Conservation (phyloP, 768 basidiomycete species). For the Macrolepiota albuminosa region DNA sequence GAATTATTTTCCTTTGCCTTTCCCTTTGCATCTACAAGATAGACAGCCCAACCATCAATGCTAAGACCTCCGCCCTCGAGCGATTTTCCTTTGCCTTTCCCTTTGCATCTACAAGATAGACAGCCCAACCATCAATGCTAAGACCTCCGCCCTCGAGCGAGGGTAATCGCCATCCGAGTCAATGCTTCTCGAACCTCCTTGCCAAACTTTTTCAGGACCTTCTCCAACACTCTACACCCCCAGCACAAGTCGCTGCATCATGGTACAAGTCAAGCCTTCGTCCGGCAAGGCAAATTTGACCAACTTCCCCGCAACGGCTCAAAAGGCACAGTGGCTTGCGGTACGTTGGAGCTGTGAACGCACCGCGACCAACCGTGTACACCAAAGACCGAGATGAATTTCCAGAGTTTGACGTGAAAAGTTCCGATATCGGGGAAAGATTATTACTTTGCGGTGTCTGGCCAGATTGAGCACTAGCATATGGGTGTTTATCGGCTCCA, state of each 20-base stretch:
- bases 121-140: conserved; percentile 86
- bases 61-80: too few relatives aligned
- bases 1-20: conserved; percentile 46
- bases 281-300: conserved; percentile 89
- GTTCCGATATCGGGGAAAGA: conserved; percentile 73
- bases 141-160: conserved; percentile 71
- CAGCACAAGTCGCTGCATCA: conserved; percentile 80
- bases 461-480: conserved; percentile 48
- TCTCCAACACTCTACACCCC: conserved; percentile 86
- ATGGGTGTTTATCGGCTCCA: conserved; percentile 47
- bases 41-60: conserved; percentile 90
- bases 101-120: conserved; percentile 49
- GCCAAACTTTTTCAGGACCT: conserved; percentile 86
- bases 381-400: conserved; percentile 44
- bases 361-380: conserved; percentile 57
- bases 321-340: conserved; percentile 46
- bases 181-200: conserved; percentile 47
- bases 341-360: conserved; percentile 44
- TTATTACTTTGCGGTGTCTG: conserved; percentile 32
- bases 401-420: conserved; percentile 38
- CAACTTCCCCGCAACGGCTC: conserved; percentile 80
- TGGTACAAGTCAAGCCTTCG: conserved; percentile 69
- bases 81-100: conserved; percentile 48
- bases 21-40: conserved; percentile 40
- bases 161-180: conserved; percentile 48